Evolutionary conservation across 129 eudicot species (phyloP).

Genomic region (Arctium minus): DNA sequence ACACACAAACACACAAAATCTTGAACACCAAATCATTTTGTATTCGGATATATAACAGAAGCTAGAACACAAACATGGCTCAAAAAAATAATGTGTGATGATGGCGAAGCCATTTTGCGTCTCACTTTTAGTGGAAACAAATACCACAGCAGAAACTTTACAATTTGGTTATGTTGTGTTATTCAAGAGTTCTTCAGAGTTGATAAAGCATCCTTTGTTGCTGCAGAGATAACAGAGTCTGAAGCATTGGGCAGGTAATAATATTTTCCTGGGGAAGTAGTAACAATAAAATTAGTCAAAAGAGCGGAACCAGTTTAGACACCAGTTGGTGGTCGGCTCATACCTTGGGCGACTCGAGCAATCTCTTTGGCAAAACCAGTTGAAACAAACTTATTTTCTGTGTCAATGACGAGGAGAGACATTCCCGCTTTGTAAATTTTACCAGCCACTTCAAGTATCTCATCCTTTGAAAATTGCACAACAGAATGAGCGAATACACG

Average conservation of each 20-base stretch:
- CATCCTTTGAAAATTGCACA: slow-evolving; percentile 53
- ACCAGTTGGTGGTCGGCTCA: not conserved
- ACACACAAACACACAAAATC: not conserved
- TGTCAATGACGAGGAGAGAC: slow-evolving; percentile 95
- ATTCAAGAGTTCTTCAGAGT: slow-evolving; percentile 70
- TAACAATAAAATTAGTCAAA: slow-evolving; percentile 5
- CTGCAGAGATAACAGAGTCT: slow-evolving; percentile 90
- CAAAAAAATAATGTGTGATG: not conserved
- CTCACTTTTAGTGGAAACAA: not conserved
- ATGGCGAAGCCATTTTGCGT: not conserved
- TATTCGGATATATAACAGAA: slow-evolving; percentile 5
- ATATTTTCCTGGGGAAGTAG: slow-evolving; percentile 67
- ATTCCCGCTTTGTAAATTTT: slow-evolving; percentile 94
- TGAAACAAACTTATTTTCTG: slow-evolving; percentile 93
- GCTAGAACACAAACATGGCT: slow-evolving; percentile 4
- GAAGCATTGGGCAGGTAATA: slow-evolving; percentile 98
- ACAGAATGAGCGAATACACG: not conserved
- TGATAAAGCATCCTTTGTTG: slow-evolving; percentile 86
- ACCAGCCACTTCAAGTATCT: slow-evolving; percentile 95
- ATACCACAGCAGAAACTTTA: not conserved
- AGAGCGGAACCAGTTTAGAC: not conserved
- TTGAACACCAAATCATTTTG: not conserved
- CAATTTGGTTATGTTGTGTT: not conserved
- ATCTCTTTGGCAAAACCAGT: slow-evolving; percentile 98
- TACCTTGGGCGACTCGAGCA: slow-evolving; percentile 96